These are phyloP conservation scores for Ascochyta lentis DNA, from an alignment of 2,329 filamentous ascomycete genomes.

Conservation along the genomic window DNA sequence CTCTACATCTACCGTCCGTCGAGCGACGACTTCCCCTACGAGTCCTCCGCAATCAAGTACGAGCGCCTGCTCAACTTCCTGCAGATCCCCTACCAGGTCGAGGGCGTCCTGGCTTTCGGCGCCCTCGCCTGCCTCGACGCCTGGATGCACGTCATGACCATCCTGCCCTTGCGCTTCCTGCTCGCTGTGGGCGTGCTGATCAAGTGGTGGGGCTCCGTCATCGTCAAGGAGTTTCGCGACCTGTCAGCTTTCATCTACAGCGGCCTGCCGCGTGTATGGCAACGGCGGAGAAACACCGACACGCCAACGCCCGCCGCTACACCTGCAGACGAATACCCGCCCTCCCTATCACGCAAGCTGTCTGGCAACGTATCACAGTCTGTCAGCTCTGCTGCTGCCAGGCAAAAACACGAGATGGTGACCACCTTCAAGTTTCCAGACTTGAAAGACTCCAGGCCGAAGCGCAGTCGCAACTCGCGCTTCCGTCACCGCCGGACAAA, in stretches of 20 bases:
- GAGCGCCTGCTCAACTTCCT: slow-evolving; percentile 91
- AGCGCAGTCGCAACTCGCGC: slow-evolving; percentile 38
- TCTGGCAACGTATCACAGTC: slow-evolving; percentile 29
- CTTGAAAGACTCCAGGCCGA: slow-evolving; percentile 34
- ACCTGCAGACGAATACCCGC: slow-evolving; percentile 37
- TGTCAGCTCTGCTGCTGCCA: slow-evolving; percentile 25
- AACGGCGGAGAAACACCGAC: slow-evolving; percentile 58
- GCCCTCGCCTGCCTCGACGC: slow-evolving; percentile 90
- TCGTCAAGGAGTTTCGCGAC: slow-evolving; percentile 74
- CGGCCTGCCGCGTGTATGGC: slow-evolving; percentile 81
- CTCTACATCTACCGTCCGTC: slow-evolving; percentile 68
- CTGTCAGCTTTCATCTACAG: slow-evolving; percentile 78
- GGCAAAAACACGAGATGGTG: slow-evolving; percentile 29
- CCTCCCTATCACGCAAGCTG: slow-evolving; percentile 33
- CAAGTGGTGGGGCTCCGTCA: slow-evolving; percentile 77
- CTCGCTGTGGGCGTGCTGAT: slow-evolving; percentile 79
- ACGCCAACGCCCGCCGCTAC: slow-evolving; percentile 34
- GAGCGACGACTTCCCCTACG: slow-evolving; percentile 74
- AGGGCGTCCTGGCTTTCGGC: slow-evolving; percentile 86
- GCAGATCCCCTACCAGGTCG: slow-evolving; percentile 78
- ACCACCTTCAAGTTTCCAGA: slow-evolving; percentile 40
- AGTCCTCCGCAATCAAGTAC: slow-evolving; percentile 90
- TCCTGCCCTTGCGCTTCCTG: slow-evolving; percentile 85
- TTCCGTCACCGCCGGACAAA: slow-evolving; percentile 75
- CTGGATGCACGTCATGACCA: slow-evolving; percentile 96